Evolutionary conservation across 176 grass and related monocot species (phyloP), one percentile per base, ranked within the genome.

Genomic region (Juncus inflexus): DNA sequence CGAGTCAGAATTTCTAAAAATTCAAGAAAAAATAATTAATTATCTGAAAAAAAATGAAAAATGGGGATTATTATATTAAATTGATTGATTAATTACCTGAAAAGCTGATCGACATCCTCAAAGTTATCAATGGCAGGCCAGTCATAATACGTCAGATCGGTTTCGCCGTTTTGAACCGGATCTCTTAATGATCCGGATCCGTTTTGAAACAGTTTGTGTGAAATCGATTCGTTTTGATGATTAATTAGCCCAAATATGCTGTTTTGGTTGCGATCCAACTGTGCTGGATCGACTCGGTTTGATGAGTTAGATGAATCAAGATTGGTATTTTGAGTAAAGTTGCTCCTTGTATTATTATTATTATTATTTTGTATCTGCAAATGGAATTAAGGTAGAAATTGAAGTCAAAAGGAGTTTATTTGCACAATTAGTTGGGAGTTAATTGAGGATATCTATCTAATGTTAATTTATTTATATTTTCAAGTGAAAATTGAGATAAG

Each of bases 81-180:
- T 54, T 16, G 9, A 69, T n/a, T 40, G 37, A 52, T 79, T 36
- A 59, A 74, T 62, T 89, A 96, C 91, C 91, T 96, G 87, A 96
- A 96, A 54, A 96, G 72, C 78, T 66, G 83, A 40, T 91, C 91
- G 4, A 96, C 79, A 68, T 91, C 91, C 73, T 90, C 87, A 15
- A 88, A 91, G 83, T 91, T 91, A 57, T 88, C 91, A 50, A 96
- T 96, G 51, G 74, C 67, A 55, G 82, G 84, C 91, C 91, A 96
- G 63, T 96, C 87, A 41, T 86, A 85, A 67, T 88, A 89, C 65
- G 69, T 76, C 52, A 96, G 69, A 80, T 96, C 67, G 77, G 66
- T 81, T 36, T 39, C 52, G 14, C 37, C 68, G 43, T 59, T 71
- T 71, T 47, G 52, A 15, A 47, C 15, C 3, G 9, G 13, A 35